Conservation (phyloP, 2,329 filamentous ascomycete species). For the Cladorrhinum sp. region DNA sequence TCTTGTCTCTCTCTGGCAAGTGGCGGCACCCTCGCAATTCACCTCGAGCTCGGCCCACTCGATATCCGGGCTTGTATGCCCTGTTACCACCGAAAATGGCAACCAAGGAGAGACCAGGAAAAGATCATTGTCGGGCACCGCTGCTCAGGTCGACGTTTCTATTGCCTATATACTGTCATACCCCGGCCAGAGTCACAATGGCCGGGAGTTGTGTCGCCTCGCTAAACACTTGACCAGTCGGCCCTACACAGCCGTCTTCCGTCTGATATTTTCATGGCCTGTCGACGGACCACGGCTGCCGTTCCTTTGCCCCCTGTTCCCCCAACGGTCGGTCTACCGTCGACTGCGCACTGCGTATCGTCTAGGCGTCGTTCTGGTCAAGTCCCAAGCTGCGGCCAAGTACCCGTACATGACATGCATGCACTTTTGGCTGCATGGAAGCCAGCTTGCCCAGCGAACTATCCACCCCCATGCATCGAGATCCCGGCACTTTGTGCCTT, state of each 20-base stretch:
- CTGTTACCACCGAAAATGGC: neutral
- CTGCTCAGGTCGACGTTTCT: neutral
- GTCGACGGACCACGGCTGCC: slow-evolving; percentile 3
- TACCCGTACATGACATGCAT: slow-evolving; percentile 13
- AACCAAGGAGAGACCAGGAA: neutral
- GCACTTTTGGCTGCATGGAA: slow-evolving; percentile 26
- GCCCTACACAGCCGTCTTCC: slow-evolving; percentile 12
- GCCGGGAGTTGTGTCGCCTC: slow-evolving; percentile 18
- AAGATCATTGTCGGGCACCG: neutral
- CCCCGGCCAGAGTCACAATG: slow-evolving; percentile 8
- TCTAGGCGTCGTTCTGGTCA: neutral
- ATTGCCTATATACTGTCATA: slow-evolving; percentile 10
- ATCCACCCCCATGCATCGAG: slow-evolving; percentile 22
- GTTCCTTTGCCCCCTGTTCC: neutral
- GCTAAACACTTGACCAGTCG: slow-evolving; percentile 15
- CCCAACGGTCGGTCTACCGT: neutral
- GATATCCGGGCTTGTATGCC: neutral
- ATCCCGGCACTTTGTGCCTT: slow-evolving; percentile 21
- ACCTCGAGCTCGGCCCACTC: neutral
- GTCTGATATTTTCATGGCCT: slow-evolving; percentile 8
- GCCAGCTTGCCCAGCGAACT: slow-evolving; percentile 6
- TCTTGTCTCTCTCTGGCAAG: neutral
- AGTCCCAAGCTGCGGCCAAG: slow-evolving; percentile 5
- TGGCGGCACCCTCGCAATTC: neutral
- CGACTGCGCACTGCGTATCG: neutral